Evolutionary conservation across 2,329 filamentous ascomycete genomes (phyloP), one percentile per base, ranked within the genome.

Genomic region (Botrytis hyacinthi): DNA sequence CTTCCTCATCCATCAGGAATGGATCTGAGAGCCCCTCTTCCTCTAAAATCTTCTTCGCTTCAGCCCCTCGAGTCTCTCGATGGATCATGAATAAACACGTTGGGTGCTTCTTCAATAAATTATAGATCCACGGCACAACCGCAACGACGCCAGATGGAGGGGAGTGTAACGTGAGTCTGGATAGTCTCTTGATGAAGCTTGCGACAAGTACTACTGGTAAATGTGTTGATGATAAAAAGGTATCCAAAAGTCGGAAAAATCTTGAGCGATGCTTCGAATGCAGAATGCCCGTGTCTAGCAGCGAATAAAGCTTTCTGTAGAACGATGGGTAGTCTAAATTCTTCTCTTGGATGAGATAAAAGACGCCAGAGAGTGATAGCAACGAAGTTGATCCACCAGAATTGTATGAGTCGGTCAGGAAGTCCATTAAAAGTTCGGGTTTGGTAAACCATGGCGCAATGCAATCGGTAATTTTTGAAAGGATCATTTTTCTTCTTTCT

Each of bases 281-380:
- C 65, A 99, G 86, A 14, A 98, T 88, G 67, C 93, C 90, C 54
- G 91, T 88, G 83, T 98, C 93, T 5, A 99, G 88, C 1, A 99
- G 87, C 16, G 94, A 97, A 84, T 99, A 99, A 3, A 99, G 90
- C 82, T 98, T 98, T 71, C 87, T 84, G 84, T 97, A 99, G 84
- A 99, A 99, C 46, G 91, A 91, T 1, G 95, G 94, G 82, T 99
- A 99, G 83, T 99, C 96, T 74, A 99, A 87, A 81, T 99, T 99
- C 80, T 93, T 93, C 81, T 96, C 90, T 76, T 93, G 91, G 78
- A 99, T 98, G 70, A 99, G 88, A 81, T 97, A 96, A 84, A 97
- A 99, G 63, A 99, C 91, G 70, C 96, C 96, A 0, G 93, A 97
- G 1, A 99, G 86, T 2, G 97, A 94, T 32, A 98, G 87, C 7